Conservation (phyloP, 169 alveolate genomes). For the Plasmodium yoelii region DNA sequence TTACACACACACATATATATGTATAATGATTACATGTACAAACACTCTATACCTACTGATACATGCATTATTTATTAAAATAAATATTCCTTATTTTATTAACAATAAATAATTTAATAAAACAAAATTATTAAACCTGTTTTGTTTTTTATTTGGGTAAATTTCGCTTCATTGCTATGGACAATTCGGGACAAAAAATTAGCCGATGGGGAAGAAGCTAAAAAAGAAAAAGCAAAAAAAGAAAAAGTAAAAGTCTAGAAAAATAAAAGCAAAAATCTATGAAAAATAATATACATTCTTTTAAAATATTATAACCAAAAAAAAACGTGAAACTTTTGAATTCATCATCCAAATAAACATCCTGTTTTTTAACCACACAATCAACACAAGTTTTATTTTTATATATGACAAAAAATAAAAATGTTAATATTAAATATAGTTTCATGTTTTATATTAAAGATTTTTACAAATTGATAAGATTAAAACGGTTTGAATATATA, state of each 20-base stretch:
- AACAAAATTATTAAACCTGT: conserved; percentile 24
- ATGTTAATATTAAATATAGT: background rate
- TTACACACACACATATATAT: too few species aligned
- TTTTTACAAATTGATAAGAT: background rate
- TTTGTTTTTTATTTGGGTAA: conserved; percentile 26
- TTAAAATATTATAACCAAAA: conserved; percentile 32
- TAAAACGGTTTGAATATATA: background rate
- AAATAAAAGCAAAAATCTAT: background rate
- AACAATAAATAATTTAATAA: too few species aligned
- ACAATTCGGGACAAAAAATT: conserved; percentile 51
- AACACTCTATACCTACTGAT: background rate
- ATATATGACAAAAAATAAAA: conserved; percentile 30
- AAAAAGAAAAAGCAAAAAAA: conserved; percentile 3
- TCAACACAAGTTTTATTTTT: conserved; percentile 23
- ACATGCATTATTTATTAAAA: background rate
- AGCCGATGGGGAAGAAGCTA: conserved; percentile 76
- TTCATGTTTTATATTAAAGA: conserved; percentile 21
- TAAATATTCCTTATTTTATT: too few species aligned
- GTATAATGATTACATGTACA: too few species aligned
- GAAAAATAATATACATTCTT: background rate
- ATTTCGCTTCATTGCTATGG: conserved; percentile 65
- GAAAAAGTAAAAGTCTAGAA: background rate
- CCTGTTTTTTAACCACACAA: conserved; percentile 31
- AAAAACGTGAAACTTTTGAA: conserved; percentile 67
- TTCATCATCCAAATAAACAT: conserved; percentile 66